Evolutionary conservation across 768 basidiomycete genomes (phyloP).

Genomic region (Hericium coralloides): DNA sequence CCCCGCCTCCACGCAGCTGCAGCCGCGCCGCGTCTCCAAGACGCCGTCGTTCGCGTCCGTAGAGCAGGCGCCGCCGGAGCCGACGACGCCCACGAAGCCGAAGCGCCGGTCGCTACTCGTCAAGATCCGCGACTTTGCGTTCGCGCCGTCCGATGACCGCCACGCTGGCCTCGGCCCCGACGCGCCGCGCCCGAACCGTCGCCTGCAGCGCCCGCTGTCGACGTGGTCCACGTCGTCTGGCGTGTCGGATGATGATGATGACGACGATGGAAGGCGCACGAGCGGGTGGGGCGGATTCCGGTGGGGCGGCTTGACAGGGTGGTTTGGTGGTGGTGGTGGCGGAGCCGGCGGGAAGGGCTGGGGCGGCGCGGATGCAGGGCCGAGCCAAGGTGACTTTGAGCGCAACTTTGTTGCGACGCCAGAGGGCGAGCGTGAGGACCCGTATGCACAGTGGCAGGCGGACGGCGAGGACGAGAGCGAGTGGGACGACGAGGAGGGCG

Average conservation of each 20-base stretch:
- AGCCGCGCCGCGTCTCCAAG: conserved; percentile 17
- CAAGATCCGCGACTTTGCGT: conserved; percentile 45
- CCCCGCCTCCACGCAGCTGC: conserved; percentile 30
- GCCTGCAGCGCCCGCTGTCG: conserved; percentile 20
- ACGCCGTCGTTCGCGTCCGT: conserved; percentile 1
- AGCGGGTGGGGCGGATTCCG: conserved; percentile 24
- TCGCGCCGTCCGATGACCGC: conserved; percentile 30
- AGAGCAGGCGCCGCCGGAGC: conserved; percentile 6
- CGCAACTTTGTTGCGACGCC: conserved; percentile 34
- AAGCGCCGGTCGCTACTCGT: conserved; percentile 20
- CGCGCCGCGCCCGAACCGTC: conserved; percentile 31
- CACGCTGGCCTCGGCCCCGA: conserved; percentile 34
- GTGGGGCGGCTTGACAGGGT: conserved; percentile 35
- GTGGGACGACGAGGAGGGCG: conserved; percentile 17
- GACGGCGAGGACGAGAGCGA: conserved; percentile 16
- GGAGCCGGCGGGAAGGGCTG: conserved; percentile 11
- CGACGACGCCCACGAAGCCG: neutral
- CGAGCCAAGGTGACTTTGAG: conserved; percentile 35
- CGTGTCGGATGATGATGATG: conserved; percentile 13
- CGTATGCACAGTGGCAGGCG: conserved; percentile 7
- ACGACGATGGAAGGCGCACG: conserved; percentile 21
- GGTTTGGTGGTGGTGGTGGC: conserved; percentile 24
- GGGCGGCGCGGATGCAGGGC: conserved; percentile 15
- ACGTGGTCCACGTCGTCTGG: conserved; percentile 18
- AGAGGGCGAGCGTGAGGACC: conserved; percentile 19